Base-by-base conservation (phyloP, 106 monocot species). In the Dendrobium huoshanense region DNA sequence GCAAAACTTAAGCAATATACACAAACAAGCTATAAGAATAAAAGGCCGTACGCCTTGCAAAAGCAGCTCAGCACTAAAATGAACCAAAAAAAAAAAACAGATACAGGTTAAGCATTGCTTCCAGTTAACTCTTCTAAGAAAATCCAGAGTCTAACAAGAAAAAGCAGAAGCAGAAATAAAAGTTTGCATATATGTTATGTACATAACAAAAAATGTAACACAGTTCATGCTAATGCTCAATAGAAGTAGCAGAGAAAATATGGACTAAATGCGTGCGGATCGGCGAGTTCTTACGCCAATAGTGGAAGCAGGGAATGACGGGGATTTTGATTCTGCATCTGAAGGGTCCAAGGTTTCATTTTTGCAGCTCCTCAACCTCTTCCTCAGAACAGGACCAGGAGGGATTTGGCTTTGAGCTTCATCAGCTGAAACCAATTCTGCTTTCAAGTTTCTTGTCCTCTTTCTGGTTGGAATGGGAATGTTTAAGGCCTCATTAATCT, bases 401-500 rank as follows among this genome's bases (percentile, higher is more conserved):
- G 54, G 13, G 27, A 5, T 41, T 43, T 7, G 82, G 59, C 9
- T 44, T 49, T 49, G 75, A 47, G 41, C 33, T 18, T 37, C 24
- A 44, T 79, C 55, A 5, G 77, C 72, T 4, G 82, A 81, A 27
- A 79, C 74, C 37, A 72, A 72, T 80, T 87, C 87, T 11, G 65
- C 43, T 87, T 89, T 89, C 1, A 61, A 42, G 8, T 51, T 82
- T 82, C 86, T 81, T 4, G 54, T 73, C n/a, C 55, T 82, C 56
- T 65, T 80, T 45, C 79, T 78, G 2, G 24, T 41, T 78, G 41
- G 49, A 16, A 25, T 2, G 17, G 40, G 65, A 29, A 72, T 49
- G n/a, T 77, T 42, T 19, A 81, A 55, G 67, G 73, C 9, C 43
- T 51, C 45, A 45, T 87, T 77, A 51, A 44, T 80, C 73, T 83